Conservation (phyloP, 2,329 filamentous ascomycete genomes). For the Diaporthe capsici region DNA sequence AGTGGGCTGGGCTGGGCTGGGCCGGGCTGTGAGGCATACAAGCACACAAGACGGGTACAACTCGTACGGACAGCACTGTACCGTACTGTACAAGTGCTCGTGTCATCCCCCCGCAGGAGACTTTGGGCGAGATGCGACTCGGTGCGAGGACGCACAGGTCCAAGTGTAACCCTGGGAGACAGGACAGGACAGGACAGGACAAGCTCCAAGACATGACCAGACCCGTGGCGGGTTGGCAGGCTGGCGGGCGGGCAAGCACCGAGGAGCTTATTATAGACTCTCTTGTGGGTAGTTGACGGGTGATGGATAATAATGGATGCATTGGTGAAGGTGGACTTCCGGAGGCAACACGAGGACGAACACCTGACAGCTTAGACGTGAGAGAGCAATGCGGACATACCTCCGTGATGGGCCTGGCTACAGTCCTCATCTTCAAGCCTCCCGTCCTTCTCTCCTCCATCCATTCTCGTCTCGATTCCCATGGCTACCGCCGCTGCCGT, state of each 20-base stretch:
- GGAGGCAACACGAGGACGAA: neutral
- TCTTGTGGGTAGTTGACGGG: neutral
- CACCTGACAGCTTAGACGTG: neutral
- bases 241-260: neutral
- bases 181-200: neutral
- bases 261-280: neutral
- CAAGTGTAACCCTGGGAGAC: neutral
- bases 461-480: neutral
- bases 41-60: neutral
- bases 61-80: neutral
- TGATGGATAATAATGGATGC: neutral
- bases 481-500: neutral
- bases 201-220: constrained; percentile 12
- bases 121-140: constrained; percentile 3
- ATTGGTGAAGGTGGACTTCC: neutral
- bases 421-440: neutral
- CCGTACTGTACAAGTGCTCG: neutral
- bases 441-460: neutral
- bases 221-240: neutral
- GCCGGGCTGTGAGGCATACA: neutral
- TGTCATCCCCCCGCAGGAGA: neutral
- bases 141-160: constrained; percentile 14
- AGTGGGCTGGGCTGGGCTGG: constrained; percentile 3
- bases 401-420: neutral
- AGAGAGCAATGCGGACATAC: neutral